Evolutionary conservation across 306 rosid species (phyloP).

Genomic region (Hippophae tibetana): DNA sequence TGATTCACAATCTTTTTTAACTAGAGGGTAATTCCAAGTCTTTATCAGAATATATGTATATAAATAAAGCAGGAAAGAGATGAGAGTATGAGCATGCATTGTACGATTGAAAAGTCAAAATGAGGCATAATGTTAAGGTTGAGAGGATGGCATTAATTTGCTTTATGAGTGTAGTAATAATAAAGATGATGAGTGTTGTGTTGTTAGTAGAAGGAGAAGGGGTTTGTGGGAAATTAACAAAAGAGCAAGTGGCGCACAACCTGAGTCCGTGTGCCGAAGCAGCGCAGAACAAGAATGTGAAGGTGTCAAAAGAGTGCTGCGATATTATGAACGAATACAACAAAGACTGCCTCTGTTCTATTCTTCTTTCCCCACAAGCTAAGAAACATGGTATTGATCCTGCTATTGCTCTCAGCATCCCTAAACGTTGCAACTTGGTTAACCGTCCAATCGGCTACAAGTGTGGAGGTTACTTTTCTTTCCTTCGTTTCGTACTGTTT

Average conservation of each 20-base stretch:
- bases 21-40: no score
- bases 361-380: conserved; percentile 1
- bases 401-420: conserved; percentile 21
- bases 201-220: neutral
- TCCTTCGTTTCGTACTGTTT: no score
- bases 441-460: conserved; percentile 25
- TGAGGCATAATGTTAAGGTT: no score
- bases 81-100: no score
- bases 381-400: conserved; percentile 17
- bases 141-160: no score
- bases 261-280: neutral
- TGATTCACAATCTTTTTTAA: no score
- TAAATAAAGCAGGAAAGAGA: no score
- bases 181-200: no score
- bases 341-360: conserved; percentile 5
- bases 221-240: neutral
- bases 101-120: no score
- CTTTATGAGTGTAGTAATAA: no score
- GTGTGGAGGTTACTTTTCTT: conserved; percentile 26
- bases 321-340: neutral
- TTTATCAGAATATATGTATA: no score
- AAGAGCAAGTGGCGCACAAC: neutral
- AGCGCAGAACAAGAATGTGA: neutral
- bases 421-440: conserved; percentile 25
- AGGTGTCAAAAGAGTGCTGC: conserved; percentile 1